Conservation (phyloP, 1,139 yeast species). For the Yamadazyma sp. region DNA sequence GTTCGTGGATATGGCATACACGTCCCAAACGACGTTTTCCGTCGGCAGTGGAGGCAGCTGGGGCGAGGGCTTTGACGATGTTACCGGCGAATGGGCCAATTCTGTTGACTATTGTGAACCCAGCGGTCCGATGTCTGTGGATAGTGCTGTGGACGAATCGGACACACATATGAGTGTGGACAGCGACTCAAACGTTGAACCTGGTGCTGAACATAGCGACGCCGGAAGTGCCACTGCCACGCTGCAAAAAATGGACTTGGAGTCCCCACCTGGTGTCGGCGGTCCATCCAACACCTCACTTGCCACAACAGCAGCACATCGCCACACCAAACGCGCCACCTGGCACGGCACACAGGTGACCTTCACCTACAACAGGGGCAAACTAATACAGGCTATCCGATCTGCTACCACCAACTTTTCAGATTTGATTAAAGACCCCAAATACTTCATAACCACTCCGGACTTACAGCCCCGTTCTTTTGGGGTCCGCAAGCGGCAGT, state of each 20-base stretch:
- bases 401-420: not conserved
- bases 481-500: not conserved
- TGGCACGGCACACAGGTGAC: not conserved
- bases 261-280: too few species aligned
- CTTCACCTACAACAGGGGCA: not conserved
- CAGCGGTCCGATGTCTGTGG: too few species aligned
- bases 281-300: too few species aligned
- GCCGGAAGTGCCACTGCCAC: too few species aligned
- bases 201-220: too few species aligned
- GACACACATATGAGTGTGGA: too few species aligned
- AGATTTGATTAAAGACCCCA: conserved; percentile 2
- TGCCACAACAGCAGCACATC: too few species aligned
- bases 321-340: not conserved
- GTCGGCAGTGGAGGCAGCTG: not conserved
- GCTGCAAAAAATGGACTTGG: not conserved
- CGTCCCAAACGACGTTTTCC: not conserved
- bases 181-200: too few species aligned
- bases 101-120: too few species aligned
- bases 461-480: not conserved
- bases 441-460: not conserved
- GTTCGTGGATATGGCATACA: not conserved
- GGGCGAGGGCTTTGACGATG: not conserved
- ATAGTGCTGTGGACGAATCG: too few species aligned
- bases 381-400: not conserved
- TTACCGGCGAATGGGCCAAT: too few species aligned